Evolutionary conservation across 352 stramenopile genomes (phyloP).

Genomic region (Pythium sp.): DNA sequence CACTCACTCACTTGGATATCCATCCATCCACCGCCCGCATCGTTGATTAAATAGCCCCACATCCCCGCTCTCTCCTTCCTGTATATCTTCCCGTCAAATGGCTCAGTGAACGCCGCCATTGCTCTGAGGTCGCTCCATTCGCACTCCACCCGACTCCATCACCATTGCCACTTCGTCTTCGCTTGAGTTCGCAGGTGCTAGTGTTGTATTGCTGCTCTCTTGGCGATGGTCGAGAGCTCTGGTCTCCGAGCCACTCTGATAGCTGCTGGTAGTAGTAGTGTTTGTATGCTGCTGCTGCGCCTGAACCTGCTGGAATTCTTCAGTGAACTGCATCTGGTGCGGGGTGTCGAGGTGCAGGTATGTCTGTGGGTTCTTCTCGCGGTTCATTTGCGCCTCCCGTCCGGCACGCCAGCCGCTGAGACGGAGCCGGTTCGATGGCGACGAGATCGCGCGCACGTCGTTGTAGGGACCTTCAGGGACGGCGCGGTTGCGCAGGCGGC

Average conservation of each 20-base stretch:
- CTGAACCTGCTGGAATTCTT: constrained; percentile 11
- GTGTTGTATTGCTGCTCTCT: background rate
- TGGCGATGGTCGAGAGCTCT: background rate
- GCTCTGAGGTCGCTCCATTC: no score
- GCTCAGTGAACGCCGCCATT: no score
- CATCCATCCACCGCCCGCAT: no score
- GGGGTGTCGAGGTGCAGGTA: constrained; percentile 38
- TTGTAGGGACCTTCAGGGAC: constrained; percentile 61
- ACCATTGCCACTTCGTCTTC: background rate
- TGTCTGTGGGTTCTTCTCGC: constrained; percentile 48
- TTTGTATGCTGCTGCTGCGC: background rate
- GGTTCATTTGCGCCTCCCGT: constrained; percentile 52
- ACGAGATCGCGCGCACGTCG: constrained; percentile 65
- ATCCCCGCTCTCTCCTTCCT: no score
- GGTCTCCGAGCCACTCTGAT: background rate
- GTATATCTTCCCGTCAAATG: no score
- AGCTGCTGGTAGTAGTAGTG: background rate
- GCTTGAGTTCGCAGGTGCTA: background rate
- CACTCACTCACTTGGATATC: no score
- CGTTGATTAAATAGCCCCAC: no score
- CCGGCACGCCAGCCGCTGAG: constrained; percentile 61
- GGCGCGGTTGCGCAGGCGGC: constrained; percentile 14
- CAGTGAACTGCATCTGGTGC: constrained; percentile 9
- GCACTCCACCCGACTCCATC: no score
- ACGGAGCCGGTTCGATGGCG: constrained; percentile 58